phyloP scores from a whole-genome alignment of 2,329 filamentous ascomycete genomes.

The Cordyceps fumosorosea region DNA sequence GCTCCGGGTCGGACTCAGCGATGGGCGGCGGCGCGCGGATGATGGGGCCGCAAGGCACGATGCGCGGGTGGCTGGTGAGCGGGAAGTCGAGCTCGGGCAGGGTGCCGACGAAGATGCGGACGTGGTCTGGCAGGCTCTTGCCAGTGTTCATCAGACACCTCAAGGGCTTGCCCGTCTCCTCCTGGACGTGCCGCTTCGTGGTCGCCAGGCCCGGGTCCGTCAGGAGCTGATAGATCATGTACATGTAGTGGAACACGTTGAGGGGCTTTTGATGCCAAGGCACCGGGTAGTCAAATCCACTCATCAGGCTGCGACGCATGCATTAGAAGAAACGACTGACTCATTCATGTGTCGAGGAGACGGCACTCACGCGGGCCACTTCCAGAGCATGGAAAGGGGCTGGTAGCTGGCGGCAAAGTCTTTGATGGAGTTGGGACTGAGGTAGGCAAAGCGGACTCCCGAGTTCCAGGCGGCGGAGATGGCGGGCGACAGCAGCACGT shows the following conservation, averaged over 20 bases:
- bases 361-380: constrained; percentile 30
- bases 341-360: neutral
- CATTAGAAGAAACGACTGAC: neutral
- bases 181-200: constrained; percentile 14
- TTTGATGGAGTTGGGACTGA: constrained; percentile 40
- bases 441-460: constrained; percentile 27
- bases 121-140: constrained; percentile 12
- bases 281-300: constrained; percentile 39
- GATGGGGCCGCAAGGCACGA: constrained; percentile 42
- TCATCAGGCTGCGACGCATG: constrained; percentile 30
- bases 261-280: constrained; percentile 35
- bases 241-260: constrained; percentile 34
- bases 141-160: constrained; percentile 20
- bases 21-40: constrained; percentile 28
- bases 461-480: constrained; percentile 35
- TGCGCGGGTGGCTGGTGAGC: constrained; percentile 30
- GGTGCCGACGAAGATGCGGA: constrained; percentile 23
- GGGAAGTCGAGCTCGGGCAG: constrained; percentile 34
- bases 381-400: constrained; percentile 29
- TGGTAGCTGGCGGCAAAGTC: constrained; percentile 34
- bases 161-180: constrained; percentile 16
- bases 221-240: constrained; percentile 17
- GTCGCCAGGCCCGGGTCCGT: constrained; percentile 13
- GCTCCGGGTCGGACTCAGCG: constrained; percentile 29
- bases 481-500: constrained; percentile 37